Percentiles rank a stretch among this genome's conserved stretches.
Conservation (phyloP, 805 yeast genomes). For the Hanseniaspora meyeri region DNA sequence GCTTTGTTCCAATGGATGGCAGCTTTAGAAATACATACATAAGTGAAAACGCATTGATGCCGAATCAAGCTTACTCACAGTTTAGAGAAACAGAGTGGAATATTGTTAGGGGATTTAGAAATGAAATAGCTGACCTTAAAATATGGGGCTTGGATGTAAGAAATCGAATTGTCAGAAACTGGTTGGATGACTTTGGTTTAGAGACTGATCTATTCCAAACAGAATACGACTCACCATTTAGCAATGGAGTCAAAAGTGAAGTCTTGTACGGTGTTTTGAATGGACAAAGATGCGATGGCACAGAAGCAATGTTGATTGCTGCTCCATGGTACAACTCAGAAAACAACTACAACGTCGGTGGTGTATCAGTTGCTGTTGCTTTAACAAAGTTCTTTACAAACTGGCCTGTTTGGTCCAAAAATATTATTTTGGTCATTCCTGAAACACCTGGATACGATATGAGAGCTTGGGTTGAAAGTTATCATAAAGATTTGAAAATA, state of each 20-base stretch:
- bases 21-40: slow-evolving; percentile 74
- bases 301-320: slow-evolving; percentile 83
- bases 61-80: slow-evolving; percentile 86
- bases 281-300: slow-evolving; percentile 90
- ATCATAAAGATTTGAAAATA: slow-evolving; percentile 68
- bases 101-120: slow-evolving; percentile 67
- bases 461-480: slow-evolving; percentile 85
- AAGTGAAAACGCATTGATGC: slow-evolving; percentile 92
- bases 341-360: slow-evolving; percentile 53
- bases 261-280: slow-evolving; percentile 70
- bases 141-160: slow-evolving; percentile 23
- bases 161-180: slow-evolving; percentile 37
- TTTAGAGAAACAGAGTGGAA: slow-evolving; percentile 95
- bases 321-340: slow-evolving; percentile 57
- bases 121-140: slow-evolving; percentile 30
- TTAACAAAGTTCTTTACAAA: slow-evolving; percentile 68
- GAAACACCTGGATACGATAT: slow-evolving; percentile 55
- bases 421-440: slow-evolving; percentile 75
- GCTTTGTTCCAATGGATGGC: slow-evolving; percentile 62
- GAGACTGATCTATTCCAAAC: slow-evolving; percentile 42
- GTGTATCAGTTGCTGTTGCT: slow-evolving; percentile 58
- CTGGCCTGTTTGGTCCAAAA: slow-evolving; percentile 93
- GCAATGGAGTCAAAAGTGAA: neutral
- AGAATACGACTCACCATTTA: slow-evolving; percentile 21
- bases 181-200: slow-evolving; percentile 65